Evolutionary conservation across 495 filamentous ascomycete genomes (phyloP), one percentile per base, ranked within the genome.

Genomic region (Achaetomiella virescens): DNA sequence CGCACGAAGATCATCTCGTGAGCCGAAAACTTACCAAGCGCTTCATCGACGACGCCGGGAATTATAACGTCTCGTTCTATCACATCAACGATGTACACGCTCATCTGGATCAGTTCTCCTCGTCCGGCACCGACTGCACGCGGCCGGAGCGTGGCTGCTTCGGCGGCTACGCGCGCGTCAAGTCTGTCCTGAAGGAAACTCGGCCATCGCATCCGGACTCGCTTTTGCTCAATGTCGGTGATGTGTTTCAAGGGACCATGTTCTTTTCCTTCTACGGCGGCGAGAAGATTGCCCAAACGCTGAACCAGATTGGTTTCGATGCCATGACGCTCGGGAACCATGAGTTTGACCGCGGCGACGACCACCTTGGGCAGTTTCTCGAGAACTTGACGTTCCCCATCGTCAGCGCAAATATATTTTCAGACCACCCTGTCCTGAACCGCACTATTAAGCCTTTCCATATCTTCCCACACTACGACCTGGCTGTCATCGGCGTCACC

Each of bases 41-140:
- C 27, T 79, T 78, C 53, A 66, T 79, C 46, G 78, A 81, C 55
- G 61, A 62, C 9, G 60, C 71, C 2, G 76, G 76, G 44, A 75
- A 82, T 58, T 82, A 77, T 64, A 81, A 82, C 55, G 78, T 83
- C 43, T 80, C 79, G 5, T 80, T 83, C 65, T 84, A 81, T 62
- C 81, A 83, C 61, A 69, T 83, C 67, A 84, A 84, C 61, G 81
- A 83, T 60, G 81, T 84, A 0, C 81, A 84, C 57, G 75, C 79
- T 29, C 80, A 81, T 58, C 70, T 84, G 8, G 81, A 83, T 58
- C 60, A 83, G 64, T 83, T 80, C 62, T 68, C 75, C 10, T 69
- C 73, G 22, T 77, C 77, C 0, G 81, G 81, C 22, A 73, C 78
- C 9, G 79, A 82, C 58, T 83, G 81, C 65, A 72, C 72, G 1